Base-by-base conservation (phyloP, 1,284 basidiomycete species). In the Tylopilus sp. region DNA sequence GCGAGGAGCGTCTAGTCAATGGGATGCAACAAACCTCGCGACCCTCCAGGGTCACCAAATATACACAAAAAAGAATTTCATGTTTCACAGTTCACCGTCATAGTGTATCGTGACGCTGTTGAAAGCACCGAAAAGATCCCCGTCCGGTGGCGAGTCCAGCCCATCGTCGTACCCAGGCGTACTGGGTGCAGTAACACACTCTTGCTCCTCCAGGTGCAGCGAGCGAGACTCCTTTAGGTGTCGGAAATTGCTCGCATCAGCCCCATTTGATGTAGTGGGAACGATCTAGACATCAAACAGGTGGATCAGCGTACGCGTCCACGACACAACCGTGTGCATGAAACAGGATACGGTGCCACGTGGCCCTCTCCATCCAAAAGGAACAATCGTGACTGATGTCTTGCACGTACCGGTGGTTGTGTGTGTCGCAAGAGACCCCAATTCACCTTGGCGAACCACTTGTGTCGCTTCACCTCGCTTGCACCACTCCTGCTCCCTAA, bases 381-480 rank as follows among this genome's bases (percentile, higher is more conserved):
- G 14, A 39, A 30, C 29, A 36, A 24, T 15, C 41, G 35, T 39
- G 8, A 50, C 7, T 18, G 40, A 47, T 44, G 31, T 48, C 29
- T 17, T 42, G 26, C 21, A 80, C 85, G 63, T 70, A 93, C 94
- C 68, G 96, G 95, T 50, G 95, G 96, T 62, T 85, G 86, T 63
- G 84, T 87, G 73, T 99, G 89, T 58, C 96, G 81, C 66, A 99
- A 72, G 56, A 99, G 76, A 24, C 95, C 96, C 96, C 95, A 99
- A 71, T 92, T 95, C 67, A 96, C 85, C 64, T 90, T 91, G 26
- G 78, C 75, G 74, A 99, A 99, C 96, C 96, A 99, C 70, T 94
- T 96, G 79, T 98, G 94, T 60, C 91, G 88, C 76, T 99, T 99
- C 62, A 99, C 94, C 71, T 99, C 96, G 61, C 91, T 94, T 41